phyloP scores from a whole-genome alignment of 2,329 filamentous ascomycete genomes.

The Epichloe baconii region DNA sequence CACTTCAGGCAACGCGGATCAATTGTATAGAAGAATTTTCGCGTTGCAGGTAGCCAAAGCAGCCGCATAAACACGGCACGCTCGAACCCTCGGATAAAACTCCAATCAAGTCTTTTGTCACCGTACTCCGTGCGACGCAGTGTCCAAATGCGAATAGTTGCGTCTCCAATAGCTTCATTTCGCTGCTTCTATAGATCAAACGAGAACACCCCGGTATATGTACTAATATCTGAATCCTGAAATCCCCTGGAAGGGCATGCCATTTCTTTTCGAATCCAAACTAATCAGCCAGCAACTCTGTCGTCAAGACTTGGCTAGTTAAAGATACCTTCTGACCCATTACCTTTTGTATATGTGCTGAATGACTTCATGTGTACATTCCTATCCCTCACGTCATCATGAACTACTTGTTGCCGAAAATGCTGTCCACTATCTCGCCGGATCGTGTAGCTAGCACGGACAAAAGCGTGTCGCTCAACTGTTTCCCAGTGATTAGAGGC shows the following conservation, averaged over 20 bases:
- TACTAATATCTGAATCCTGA: too few relatives aligned
- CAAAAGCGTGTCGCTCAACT: constrained; percentile 71
- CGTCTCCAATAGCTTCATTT: background rate
- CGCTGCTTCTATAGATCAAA: background rate
- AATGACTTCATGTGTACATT: background rate
- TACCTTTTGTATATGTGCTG: background rate
- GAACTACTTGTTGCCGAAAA: constrained; percentile 37
- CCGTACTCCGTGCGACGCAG: too few relatives aligned
- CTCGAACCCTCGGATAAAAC: too few relatives aligned
- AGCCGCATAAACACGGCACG: too few relatives aligned
- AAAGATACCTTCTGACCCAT: background rate
- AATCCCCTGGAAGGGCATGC: background rate
- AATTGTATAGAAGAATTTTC: too few relatives aligned
- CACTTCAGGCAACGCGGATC: too few relatives aligned
- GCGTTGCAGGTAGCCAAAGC: too few relatives aligned
- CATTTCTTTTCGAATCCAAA: background rate
- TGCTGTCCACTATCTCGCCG: constrained; percentile 63
- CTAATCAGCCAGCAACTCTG: background rate
- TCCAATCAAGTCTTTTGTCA: too few relatives aligned
- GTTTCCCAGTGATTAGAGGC: constrained; percentile 11
- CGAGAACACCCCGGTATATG: background rate
- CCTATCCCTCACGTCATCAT: background rate
- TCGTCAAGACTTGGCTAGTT: background rate
- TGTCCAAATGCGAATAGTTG: background rate
- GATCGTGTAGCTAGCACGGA: constrained; percentile 65